phyloP scores from a whole-genome alignment of 2,329 filamentous ascomycete genomes.

The Aspergillus amoenus region DNA sequence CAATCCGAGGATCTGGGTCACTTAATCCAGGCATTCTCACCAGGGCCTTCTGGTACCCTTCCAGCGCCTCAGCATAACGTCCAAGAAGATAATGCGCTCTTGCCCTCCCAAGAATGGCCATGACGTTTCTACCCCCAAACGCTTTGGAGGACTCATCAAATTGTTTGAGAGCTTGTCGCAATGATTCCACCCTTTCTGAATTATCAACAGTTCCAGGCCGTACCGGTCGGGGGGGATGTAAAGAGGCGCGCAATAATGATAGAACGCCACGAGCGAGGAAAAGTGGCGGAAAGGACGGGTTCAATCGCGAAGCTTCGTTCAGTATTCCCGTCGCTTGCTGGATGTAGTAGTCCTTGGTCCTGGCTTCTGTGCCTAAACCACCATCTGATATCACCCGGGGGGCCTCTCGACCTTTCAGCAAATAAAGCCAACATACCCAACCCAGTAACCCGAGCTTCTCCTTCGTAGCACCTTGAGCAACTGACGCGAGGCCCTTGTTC shows the following conservation, averaged over 20 bases:
- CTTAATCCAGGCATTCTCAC: constrained; percentile 81
- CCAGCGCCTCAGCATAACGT: constrained; percentile 79
- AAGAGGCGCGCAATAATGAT: constrained; percentile 80
- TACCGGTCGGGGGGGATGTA: constrained; percentile 70
- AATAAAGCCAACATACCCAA: constrained; percentile 85
- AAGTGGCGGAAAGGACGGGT: constrained; percentile 85
- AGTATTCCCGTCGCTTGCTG: constrained; percentile 85
- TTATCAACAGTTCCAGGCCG: constrained; percentile 64
- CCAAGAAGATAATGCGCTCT: constrained; percentile 82
- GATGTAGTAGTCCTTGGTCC: constrained; percentile 91
- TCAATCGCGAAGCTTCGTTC: constrained; percentile 93
- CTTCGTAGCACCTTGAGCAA: constrained; percentile 67
- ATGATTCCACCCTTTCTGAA: constrained; percentile 70
- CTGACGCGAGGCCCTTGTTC: constrained; percentile 71
- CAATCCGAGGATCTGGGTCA: constrained; percentile 93
- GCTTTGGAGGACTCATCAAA: constrained; percentile 91
- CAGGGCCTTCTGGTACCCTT: constrained; percentile 83
- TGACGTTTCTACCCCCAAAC: constrained; percentile 82
- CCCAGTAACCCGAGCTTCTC: constrained; percentile 84
- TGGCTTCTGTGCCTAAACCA: constrained; percentile 66
- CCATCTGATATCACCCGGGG: constrained; percentile 66
- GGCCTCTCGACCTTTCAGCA: constrained; percentile 84
- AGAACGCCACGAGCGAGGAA: constrained; percentile 90
- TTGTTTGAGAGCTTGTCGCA: constrained; percentile 83
- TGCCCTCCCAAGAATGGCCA: constrained; percentile 87